A percentile compares a stretch with the other conserved stretches of the same genome.
Conservation (phyloP, 306 rosid genomes). For the Hippophae gyantsensis region DNA sequence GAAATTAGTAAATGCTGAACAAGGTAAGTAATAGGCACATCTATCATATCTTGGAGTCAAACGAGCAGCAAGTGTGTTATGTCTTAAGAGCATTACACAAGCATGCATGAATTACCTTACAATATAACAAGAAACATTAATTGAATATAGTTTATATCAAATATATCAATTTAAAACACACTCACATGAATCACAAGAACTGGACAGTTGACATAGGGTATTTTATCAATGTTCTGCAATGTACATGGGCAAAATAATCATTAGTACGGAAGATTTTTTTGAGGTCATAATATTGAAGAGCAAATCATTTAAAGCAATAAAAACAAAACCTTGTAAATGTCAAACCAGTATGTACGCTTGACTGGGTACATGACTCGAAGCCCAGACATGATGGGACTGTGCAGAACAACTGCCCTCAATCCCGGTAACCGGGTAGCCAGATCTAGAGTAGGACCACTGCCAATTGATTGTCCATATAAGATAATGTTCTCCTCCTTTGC, state of each 20-base stretch:
- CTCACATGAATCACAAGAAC: constrained; percentile 97
- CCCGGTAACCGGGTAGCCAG: constrained; percentile 64
- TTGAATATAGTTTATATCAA: too few species aligned
- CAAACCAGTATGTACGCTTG: constrained; percentile 90
- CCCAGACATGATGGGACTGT: constrained; percentile 90
- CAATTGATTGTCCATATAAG: constrained; percentile 92
- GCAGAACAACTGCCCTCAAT: constrained; percentile 93
- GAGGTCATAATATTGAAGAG: constrained; percentile 1
- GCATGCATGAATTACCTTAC: too few species aligned
- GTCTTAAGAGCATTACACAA: too few species aligned
- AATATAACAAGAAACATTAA: too few species aligned
- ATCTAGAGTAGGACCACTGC: constrained; percentile 92
- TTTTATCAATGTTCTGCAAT: constrained; percentile 90
- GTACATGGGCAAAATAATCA: constrained; percentile 16
- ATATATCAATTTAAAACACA: constrained; percentile 6
- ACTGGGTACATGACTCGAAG: constrained; percentile 96
- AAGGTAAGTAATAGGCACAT: too few species aligned
- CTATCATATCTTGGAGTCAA: too few species aligned
- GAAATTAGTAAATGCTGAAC: too few species aligned
- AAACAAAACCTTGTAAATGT: constrained; percentile 76
- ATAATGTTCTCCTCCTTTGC: constrained; percentile 85
- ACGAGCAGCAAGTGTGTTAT: too few species aligned
- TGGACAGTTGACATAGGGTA: constrained; percentile 67
- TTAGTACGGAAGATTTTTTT: constrained; percentile 1
- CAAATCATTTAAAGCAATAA: not conserved